These are phyloP conservation scores for Daldinia eschscholtzii DNA, from an alignment of 2,329 filamentous ascomycete genomes.

Conservation along the genomic window DNA sequence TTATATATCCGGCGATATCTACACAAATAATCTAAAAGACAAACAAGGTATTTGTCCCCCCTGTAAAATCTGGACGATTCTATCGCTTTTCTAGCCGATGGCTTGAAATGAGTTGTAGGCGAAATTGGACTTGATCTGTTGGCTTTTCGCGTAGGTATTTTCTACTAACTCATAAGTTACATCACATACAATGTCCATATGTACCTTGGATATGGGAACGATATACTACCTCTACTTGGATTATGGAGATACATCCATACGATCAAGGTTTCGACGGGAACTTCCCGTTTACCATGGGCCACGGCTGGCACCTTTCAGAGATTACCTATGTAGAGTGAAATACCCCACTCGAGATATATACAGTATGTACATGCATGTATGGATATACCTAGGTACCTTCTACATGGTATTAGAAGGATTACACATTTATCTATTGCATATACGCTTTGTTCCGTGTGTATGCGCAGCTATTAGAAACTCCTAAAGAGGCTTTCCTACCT, in stretches of 20 bases:
- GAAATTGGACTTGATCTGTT: not conserved
- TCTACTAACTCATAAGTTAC: not conserved
- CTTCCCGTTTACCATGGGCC: slow-evolving; percentile 30
- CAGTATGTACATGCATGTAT: not conserved
- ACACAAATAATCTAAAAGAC: not conserved
- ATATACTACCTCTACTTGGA: too few species aligned
- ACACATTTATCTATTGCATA: slow-evolving; percentile 30
- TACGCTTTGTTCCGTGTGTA: slow-evolving; percentile 23
- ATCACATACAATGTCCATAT: too few species aligned
- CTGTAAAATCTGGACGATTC: not conserved
- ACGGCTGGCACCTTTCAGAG: not conserved
- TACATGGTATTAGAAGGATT: slow-evolving; percentile 36
- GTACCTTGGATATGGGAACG: too few species aligned
- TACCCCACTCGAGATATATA: slow-evolving; percentile 13
- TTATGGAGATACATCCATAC: not conserved
- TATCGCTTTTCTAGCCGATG: slow-evolving; percentile 15
- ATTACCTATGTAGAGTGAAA: slow-evolving; percentile 7
- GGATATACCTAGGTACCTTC: slow-evolving; percentile 1
- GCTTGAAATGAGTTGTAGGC: slow-evolving; percentile 10
- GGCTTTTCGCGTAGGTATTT: not conserved
- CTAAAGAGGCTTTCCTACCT: slow-evolving; percentile 22
- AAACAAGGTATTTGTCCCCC: not conserved
- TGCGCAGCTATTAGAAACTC: slow-evolving; percentile 18
- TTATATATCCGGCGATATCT: not conserved
- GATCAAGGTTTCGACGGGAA: slow-evolving; percentile 25